Evolutionary conservation across 352 stramenopile species (phyloP).

Genomic region (Peronospora belbahrii): DNA sequence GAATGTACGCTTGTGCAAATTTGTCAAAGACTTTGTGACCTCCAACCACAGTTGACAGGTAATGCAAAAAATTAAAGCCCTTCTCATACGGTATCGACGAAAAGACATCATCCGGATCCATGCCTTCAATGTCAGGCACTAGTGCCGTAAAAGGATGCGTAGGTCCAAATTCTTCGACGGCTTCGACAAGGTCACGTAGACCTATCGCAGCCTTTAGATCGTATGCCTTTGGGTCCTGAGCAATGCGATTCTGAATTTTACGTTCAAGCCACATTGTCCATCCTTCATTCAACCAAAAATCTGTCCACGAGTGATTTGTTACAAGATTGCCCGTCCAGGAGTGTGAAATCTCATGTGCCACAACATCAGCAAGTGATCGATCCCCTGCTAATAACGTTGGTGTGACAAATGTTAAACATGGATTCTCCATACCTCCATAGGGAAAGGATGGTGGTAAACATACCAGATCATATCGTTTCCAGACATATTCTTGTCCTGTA

Average conservation of each 20-base stretch:
- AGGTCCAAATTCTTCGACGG: constrained; percentile 43
- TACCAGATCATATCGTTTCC: constrained; percentile 96
- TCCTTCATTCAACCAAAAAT: constrained; percentile 99
- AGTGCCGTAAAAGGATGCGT: constrained; percentile 84
- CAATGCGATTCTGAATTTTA: constrained; percentile 88
- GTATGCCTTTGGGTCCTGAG: constrained; percentile 35
- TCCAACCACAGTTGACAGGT: constrained; percentile 64
- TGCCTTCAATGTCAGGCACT: constrained; percentile 73
- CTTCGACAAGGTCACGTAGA: constrained; percentile 31
- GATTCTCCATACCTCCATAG: constrained; percentile 73
- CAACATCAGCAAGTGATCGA: constrained; percentile 91
- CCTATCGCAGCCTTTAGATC: constrained; percentile 54
- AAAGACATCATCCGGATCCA: constrained; percentile 96
- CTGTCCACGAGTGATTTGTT: constrained; percentile 92
- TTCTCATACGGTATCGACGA: constrained; percentile 95
- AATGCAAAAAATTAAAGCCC: constrained; percentile 70
- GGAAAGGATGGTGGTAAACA: constrained; percentile 94
- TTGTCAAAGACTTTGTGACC: constrained; percentile 47
- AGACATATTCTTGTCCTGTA: constrained; percentile 89
- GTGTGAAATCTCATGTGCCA: constrained; percentile 96
- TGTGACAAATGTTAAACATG: constrained; percentile 94
- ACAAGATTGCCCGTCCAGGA: constrained; percentile 97
- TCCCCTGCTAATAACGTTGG: constrained; percentile 93
- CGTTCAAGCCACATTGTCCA: constrained; percentile 97
- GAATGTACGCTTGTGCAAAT: constrained; percentile 91